Conservation (phyloP, 352 stramenopile species). For the Globisporangium parvum region DNA sequence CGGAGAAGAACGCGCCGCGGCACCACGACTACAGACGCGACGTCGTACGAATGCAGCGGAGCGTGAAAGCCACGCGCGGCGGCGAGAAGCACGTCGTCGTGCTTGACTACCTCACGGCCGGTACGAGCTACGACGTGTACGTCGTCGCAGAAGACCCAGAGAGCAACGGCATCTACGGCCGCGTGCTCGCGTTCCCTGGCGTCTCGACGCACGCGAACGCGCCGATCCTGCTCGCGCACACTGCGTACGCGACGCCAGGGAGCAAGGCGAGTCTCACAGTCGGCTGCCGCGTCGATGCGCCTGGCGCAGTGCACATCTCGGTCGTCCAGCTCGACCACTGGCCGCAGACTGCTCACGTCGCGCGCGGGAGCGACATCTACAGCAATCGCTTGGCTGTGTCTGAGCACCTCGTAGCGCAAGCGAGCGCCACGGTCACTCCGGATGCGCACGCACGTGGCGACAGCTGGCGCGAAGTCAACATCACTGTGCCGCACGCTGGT, state of each 20-base stretch:
- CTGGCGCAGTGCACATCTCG: constrained; percentile 55
- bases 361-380: constrained; percentile 37
- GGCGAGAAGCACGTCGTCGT: constrained; percentile 36
- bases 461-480: constrained; percentile 41
- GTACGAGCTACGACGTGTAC: constrained; percentile 58
- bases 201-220: constrained; percentile 60
- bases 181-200: constrained; percentile 30
- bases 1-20: constrained; percentile 23
- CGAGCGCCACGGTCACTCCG: constrained; percentile 22
- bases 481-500: constrained; percentile 42
- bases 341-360: constrained; percentile 27
- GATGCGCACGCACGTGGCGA: constrained; percentile 19
- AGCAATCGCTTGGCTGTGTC: constrained; percentile 62
- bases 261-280: constrained; percentile 41
- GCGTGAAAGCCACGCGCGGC: constrained; percentile 23
- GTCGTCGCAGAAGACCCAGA: constrained; percentile 45
- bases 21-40: constrained; percentile 58
- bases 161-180: constrained; percentile 56
- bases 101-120: constrained; percentile 52
- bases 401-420: constrained; percentile 41
- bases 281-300: constrained; percentile 54
- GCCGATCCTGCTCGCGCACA: constrained; percentile 58
- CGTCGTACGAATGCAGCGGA: constrained; percentile 44
- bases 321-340: constrained; percentile 39
- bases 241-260: constrained; percentile 51